Evolutionary conservation across 441 rosid genomes (phyloP).

Genomic region (Hura crepitans): DNA sequence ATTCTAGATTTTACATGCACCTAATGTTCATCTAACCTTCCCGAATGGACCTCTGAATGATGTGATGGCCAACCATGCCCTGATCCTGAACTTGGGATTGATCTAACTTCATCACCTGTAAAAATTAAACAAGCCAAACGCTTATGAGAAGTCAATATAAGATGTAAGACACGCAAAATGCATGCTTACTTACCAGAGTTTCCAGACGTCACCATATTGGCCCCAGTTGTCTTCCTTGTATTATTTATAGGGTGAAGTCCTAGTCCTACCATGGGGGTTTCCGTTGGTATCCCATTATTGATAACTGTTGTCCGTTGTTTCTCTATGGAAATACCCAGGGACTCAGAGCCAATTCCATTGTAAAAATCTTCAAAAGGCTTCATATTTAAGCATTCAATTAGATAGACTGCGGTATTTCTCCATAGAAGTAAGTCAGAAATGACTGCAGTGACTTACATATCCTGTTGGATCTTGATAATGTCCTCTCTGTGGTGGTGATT

Average conservation of each 20-base stretch:
- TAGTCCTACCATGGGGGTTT: conserved; percentile 35
- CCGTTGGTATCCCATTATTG: conserved; percentile 32
- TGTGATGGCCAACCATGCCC: conserved; percentile 39
- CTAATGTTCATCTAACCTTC: conserved; percentile 42
- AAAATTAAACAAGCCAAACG: conserved; percentile 21
- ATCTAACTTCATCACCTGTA: conserved; percentile 57
- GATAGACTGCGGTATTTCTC: conserved; percentile 19
- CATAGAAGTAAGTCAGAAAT: conserved; percentile 8
- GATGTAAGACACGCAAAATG: conserved; percentile 6
- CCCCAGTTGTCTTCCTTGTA: conserved; percentile 29
- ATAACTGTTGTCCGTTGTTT: conserved; percentile 32
- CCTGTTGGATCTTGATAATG: conserved; percentile 33
- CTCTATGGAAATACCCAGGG: conserved; percentile 44
- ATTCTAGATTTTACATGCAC: too few species aligned
- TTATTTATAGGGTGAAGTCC: conserved; percentile 35
- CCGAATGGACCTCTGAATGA: conserved; percentile 42
- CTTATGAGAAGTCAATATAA: background rate
- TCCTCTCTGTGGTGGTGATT: conserved; percentile 37
- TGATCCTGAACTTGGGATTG: conserved; percentile 64
- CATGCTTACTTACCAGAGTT: conserved; percentile 55
- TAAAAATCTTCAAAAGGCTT: conserved; percentile 50
- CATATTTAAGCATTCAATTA: conserved; percentile 31
- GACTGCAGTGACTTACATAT: conserved; percentile 41
- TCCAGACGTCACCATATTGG: conserved; percentile 45
- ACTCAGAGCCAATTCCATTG: conserved; percentile 40